Evolutionary conservation across 495 filamentous ascomycete species (phyloP).

Genomic region (Tricharina praecox): DNA sequence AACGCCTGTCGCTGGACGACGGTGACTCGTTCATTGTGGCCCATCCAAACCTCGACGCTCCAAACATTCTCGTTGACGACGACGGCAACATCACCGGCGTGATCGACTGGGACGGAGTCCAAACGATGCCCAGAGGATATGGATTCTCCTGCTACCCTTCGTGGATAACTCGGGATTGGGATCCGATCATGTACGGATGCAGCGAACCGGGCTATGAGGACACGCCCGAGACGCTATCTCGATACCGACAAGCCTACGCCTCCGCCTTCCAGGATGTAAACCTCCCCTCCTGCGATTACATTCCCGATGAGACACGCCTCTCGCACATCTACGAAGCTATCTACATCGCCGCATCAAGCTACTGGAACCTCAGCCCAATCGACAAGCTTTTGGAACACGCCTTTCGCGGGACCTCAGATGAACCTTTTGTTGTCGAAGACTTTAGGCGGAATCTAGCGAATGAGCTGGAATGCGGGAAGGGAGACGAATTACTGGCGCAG

Average conservation of each 20-base stretch:
- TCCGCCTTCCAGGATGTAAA: neutral
- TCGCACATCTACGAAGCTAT: neutral
- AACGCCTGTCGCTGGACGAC: neutral
- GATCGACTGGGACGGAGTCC: constrained; percentile 8
- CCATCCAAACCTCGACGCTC: constrained; percentile 4
- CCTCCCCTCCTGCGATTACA: neutral
- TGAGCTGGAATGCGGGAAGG: neutral
- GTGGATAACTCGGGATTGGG: constrained; percentile 11
- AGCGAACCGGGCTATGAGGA: neutral
- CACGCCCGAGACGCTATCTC: constrained; percentile 5
- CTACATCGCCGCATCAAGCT: neutral
- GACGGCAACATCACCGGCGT: constrained; percentile 7
- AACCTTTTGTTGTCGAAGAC: neutral
- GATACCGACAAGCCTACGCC: constrained; percentile 5
- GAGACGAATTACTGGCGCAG: neutral
- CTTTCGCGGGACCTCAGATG: neutral
- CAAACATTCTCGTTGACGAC: constrained; percentile 6
- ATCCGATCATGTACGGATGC: constrained; percentile 6
- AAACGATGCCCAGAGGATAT: neutral
- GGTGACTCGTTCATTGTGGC: constrained; percentile 1
- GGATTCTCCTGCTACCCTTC: neutral
- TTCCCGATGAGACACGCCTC: neutral
- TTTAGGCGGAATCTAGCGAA: neutral
- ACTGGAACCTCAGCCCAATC: neutral
- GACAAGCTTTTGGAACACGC: neutral